Conservation (phyloP, 2,329 filamentous ascomycete species). For the Uncinocarpus reesii region DNA sequence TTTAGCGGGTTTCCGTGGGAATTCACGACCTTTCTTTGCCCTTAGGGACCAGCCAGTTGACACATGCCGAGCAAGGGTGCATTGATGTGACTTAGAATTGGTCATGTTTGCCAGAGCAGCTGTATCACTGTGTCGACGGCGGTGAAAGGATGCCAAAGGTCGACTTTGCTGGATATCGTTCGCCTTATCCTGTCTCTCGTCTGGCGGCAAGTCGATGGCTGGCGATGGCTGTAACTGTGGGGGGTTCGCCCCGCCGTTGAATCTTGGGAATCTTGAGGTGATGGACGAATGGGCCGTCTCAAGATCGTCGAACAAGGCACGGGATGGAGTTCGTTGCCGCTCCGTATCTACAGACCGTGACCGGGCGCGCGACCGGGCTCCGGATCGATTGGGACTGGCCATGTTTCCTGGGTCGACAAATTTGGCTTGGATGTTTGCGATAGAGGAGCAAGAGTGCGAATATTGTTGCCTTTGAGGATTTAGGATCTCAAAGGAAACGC, state of each 20-base stretch:
- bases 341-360: slow-evolving; percentile 9
- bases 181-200: neutral
- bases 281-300: slow-evolving; percentile 19
- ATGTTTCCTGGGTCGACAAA: neutral
- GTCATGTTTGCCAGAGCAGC: neutral
- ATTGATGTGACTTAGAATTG: neutral
- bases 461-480: slow-evolving; percentile 9
- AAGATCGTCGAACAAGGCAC: slow-evolving; percentile 18
- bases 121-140: neutral
- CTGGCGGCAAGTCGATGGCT: too few relatives aligned
- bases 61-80: neutral
- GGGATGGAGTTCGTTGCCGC: slow-evolving; percentile 15
- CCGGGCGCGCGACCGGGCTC: neutral
- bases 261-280: slow-evolving; percentile 16
- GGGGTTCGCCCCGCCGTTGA: slow-evolving; percentile 5
- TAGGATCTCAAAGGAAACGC: slow-evolving; percentile 19
- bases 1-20: neutral
- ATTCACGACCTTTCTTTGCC: neutral
- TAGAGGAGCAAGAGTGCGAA: neutral
- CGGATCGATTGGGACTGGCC: neutral
- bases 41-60: neutral
- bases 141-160: neutral
- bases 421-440: neutral
- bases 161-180: neutral
- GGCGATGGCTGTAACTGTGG: neutral